These are phyloP conservation scores for Trichoderma sp. DNA, from an alignment of 2,329 filamentous ascomycete genomes.

Conservation along the genomic window DNA sequence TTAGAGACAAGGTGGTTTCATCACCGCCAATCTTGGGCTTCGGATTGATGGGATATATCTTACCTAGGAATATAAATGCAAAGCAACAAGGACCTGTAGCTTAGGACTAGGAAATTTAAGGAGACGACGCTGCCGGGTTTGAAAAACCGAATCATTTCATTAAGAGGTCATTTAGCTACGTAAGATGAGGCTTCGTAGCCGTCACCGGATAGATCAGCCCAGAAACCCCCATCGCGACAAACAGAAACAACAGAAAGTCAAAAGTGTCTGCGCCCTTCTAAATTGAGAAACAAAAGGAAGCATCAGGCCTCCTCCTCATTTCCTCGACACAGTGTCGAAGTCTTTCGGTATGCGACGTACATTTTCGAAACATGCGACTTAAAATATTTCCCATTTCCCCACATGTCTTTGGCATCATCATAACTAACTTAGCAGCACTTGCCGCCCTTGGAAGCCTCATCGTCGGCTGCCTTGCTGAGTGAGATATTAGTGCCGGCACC, in stretches of 20 bases:
- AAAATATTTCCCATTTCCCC: conserved; percentile 33
- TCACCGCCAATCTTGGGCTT: background rate
- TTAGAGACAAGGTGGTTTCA: background rate
- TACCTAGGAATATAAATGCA: background rate
- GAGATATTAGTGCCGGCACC: conserved; percentile 79
- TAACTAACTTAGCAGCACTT: conserved; percentile 68
- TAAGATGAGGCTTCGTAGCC: conserved; percentile 38
- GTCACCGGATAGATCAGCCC: conserved; percentile 39
- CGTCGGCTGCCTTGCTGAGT: conserved; percentile 80
- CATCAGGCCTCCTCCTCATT: conserved; percentile 34
- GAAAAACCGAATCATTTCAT: conserved; percentile 25
- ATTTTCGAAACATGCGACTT: conserved; percentile 33
- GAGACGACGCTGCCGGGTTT: background rate
- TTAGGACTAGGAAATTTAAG: background rate
- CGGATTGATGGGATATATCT: background rate
- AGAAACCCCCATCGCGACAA: conserved; percentile 38
- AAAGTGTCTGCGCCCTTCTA: conserved; percentile 40
- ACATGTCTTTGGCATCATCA: conserved; percentile 29
- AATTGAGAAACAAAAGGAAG: conserved; percentile 36
- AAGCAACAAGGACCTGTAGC: background rate
- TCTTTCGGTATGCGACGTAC: conserved; percentile 33
- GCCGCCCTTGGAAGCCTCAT: conserved; percentile 70
- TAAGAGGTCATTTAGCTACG: conserved; percentile 40
- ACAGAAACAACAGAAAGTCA: conserved; percentile 40
- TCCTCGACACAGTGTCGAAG: conserved; percentile 32